These are phyloP conservation scores for Plenodomus lindquistii DNA, from an alignment of 2,329 filamentous ascomycete species.

Conservation along the genomic window DNA sequence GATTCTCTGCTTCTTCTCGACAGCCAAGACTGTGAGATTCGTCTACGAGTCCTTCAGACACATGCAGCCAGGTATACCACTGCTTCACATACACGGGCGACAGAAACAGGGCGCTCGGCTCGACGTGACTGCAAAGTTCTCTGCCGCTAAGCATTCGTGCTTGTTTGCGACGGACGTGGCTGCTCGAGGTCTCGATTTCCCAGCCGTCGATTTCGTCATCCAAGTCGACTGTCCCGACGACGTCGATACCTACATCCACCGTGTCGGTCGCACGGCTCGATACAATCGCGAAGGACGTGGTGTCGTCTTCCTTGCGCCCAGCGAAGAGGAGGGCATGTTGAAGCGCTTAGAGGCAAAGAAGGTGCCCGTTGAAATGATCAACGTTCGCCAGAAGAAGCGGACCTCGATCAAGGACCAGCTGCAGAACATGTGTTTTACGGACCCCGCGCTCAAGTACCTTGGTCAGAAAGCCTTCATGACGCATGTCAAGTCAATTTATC, in stretches of 20 bases:
- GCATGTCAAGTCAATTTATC: conserved; percentile 80
- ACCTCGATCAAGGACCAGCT: conserved; percentile 81
- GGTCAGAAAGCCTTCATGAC: conserved; percentile 95
- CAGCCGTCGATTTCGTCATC: conserved; percentile 97
- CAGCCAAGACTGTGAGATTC: conserved; percentile 94
- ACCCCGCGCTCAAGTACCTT: conserved; percentile 89
- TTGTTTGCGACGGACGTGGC: conserved; percentile 96
- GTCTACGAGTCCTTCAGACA: conserved; percentile 92
- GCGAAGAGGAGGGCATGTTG: conserved; percentile 90
- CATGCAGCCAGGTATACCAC: conserved; percentile 88
- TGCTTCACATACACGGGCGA: conserved; percentile 89
- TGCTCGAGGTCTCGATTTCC: conserved; percentile 92
- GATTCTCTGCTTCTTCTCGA: conserved; percentile 93
- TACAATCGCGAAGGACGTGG: conserved; percentile 87
- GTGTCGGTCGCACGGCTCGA: conserved; percentile 90
- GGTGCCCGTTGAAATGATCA: conserved; percentile 84
- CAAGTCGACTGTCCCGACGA: conserved; percentile 97
- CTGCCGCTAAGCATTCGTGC: conserved; percentile 78
- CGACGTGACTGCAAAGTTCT: conserved; percentile 85
- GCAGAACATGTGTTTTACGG: conserved; percentile 95
- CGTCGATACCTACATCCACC: conserved; percentile 95
- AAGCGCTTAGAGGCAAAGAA: conserved; percentile 84
- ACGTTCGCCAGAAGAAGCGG: conserved; percentile 87
- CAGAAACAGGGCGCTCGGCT: conserved; percentile 90
- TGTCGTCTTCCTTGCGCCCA: conserved; percentile 88